Base-by-base conservation (phyloP, 139 green algal species). In the Edaphochlamys debaryana region DNA sequence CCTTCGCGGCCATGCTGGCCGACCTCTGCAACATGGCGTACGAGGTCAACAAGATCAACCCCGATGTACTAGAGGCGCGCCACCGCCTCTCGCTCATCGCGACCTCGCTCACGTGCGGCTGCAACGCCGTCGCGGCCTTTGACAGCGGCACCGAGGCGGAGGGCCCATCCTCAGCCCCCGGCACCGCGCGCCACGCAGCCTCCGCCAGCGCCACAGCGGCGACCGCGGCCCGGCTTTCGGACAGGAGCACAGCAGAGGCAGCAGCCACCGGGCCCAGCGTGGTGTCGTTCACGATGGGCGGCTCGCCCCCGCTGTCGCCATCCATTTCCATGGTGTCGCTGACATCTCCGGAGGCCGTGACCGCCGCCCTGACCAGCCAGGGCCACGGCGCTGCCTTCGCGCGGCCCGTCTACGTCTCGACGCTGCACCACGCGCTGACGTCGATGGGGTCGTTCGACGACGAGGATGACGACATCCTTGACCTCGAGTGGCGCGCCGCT, bases 11-110 rank as follows among this genome's bases (percentile, higher is more conserved):
- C 25, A 84, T 90, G 81, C 69, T 91, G 7, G 70, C 87, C 20
- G 87, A 91, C 69, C 69, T 93, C 17, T 88, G 74, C 85, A 90
- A 91, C 80, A 52, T 89, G 63, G 89, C 89, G 0, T 93, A 91
- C 37, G 89, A 91, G 29, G 81, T 90, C 2, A 29, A 56, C 8
- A 72, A 79, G 56, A 27, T 85, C 3, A 69, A 79, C 52, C 13
- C 40, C 9, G 48, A 71, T 19, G 54, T 69, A 9, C 60, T 92
- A 36, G 56, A 79, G 69, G 58, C 72, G 40, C 67, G 38, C 7
- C 77, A 89, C 69, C 66, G 54, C 34, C 79, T 92, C 1, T 40
- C n/a, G 1, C 58, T 92, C 20, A 74, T 90, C 4, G 80, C 88
- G 8, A 85, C 84, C 2, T 88, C 84, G 22, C 38, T 67, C 48